Evolutionary conservation across 176 grass and related monocot species (phyloP).

Genomic region (Pontederia crassipes): DNA sequence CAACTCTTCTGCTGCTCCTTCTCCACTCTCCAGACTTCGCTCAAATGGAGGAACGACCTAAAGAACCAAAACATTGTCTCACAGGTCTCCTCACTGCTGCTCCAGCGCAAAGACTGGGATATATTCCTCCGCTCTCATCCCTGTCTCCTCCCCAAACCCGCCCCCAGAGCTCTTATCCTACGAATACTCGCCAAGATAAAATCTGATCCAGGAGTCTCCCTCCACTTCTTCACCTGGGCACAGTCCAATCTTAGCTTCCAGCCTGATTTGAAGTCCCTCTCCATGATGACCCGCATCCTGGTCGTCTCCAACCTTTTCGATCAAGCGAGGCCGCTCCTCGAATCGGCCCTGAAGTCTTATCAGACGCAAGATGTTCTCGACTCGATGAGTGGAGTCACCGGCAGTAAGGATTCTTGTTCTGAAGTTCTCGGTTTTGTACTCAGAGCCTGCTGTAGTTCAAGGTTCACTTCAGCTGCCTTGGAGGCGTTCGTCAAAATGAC

Average conservation of each 20-base stretch:
- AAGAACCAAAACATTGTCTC: slow-evolving; percentile 6
- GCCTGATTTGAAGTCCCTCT: slow-evolving; percentile 2
- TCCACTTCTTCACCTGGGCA: slow-evolving; percentile 17
- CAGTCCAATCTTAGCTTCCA: slow-evolving; percentile 10
- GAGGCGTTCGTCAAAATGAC: slow-evolving; percentile 13
- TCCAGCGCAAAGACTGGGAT: slow-evolving; percentile 18
- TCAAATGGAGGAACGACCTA: slow-evolving; percentile 13
- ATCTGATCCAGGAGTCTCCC: slow-evolving; percentile 14
- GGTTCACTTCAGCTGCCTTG: slow-evolving; percentile 5
- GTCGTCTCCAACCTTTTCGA: slow-evolving; percentile 9
- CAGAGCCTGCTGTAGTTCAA: background rate
- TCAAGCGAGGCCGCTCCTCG: slow-evolving; percentile 5
- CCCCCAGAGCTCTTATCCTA: slow-evolving; percentile 4
- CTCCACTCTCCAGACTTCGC: slow-evolving; percentile 3
- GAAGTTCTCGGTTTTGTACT: slow-evolving; percentile 14
- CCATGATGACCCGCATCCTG: slow-evolving; percentile 1
- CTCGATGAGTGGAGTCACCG: background rate
- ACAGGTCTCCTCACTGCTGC: slow-evolving; percentile 20
- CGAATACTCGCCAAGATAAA: slow-evolving; percentile 2
- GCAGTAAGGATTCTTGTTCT: slow-evolving; percentile 9
- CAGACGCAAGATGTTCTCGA: background rate
- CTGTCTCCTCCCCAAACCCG: background rate
- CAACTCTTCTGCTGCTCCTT: background rate
- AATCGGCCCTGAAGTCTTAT: background rate
- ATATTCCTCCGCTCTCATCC: background rate